Conservation (phyloP, 805 yeast species). For the Yamadazyma philogaea region DNA sequence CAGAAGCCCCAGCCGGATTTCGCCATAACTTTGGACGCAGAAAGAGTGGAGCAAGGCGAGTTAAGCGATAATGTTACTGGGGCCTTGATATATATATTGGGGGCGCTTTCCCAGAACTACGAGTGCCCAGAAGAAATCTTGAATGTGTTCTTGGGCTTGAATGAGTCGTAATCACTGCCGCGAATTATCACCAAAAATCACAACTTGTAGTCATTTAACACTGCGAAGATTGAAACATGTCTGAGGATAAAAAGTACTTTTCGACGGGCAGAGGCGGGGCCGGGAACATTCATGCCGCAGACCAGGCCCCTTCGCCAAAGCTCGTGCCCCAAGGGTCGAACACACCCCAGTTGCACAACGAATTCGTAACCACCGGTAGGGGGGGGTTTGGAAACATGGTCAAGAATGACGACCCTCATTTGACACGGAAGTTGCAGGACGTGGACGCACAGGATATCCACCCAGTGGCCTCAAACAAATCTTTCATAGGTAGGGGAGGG, state of each 20-base stretch:
- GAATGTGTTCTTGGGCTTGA: background rate
- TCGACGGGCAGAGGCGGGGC: conserved; percentile 83
- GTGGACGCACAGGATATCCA: conserved; percentile 47
- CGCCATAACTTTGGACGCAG: background rate
- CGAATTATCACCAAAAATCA: background rate
- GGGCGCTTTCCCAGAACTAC: background rate
- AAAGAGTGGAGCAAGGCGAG: background rate
- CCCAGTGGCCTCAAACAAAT: conserved; percentile 44
- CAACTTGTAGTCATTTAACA: background rate
- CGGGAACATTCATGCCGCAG: conserved; percentile 55
- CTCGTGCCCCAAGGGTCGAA: conserved; percentile 57
- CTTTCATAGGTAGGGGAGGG: conserved; percentile 63
- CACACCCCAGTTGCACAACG: conserved; percentile 56
- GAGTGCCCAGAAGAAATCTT: background rate
- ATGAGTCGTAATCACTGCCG: background rate
- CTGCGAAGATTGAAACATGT: background rate
- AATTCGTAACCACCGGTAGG: conserved; percentile 66
- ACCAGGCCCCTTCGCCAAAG: conserved; percentile 47
- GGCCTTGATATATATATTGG: conserved; percentile 1
- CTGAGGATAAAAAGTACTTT: conserved; percentile 33
- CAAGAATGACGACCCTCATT: conserved; percentile 53
- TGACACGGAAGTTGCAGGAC: conserved; percentile 64
- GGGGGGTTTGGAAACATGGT: conserved; percentile 81
- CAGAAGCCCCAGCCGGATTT: background rate
- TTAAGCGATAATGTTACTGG: background rate